Conservation (phyloP, 768 basidiomycete species). For the Obba rivulosa region DNA sequence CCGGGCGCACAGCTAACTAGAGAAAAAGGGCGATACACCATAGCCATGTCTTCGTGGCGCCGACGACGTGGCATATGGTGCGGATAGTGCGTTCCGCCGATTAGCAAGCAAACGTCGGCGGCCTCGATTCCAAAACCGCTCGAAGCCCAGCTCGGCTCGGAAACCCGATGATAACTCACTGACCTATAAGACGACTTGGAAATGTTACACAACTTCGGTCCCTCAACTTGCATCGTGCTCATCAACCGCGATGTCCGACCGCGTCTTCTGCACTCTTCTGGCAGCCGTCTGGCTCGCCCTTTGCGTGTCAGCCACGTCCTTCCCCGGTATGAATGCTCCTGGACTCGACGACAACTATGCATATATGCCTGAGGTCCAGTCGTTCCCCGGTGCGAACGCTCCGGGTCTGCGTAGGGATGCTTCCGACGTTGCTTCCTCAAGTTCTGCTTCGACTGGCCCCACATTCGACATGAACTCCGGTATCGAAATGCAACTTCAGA, state of each 20-base stretch:
- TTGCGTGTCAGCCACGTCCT: neutral
- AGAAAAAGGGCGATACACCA: too few relatives aligned
- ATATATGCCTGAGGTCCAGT: neutral
- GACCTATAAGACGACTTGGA: neutral
- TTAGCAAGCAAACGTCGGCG: neutral
- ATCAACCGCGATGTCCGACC: constrained; percentile 1
- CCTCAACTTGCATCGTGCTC: too few relatives aligned
- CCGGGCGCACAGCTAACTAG: too few relatives aligned
- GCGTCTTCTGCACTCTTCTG: constrained; percentile 7
- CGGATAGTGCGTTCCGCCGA: neutral
- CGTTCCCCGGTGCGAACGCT: constrained; percentile 8
- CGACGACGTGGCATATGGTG: neutral
- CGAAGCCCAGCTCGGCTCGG: neutral
- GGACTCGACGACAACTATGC: neutral
- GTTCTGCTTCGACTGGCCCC: constrained; percentile 1
- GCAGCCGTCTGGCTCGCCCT: constrained; percentile 3
- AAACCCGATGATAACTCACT: neutral
- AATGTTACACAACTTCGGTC: neutral
- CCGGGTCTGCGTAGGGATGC: constrained; percentile 10
- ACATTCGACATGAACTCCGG: constrained; percentile 15
- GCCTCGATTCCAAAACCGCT: neutral
- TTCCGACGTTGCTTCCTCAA: constrained; percentile 5
- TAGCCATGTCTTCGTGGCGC: too few relatives aligned
- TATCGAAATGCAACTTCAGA: constrained; percentile 11
- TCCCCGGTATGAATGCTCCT: neutral